A percentile compares a stretch with the other conserved stretches of the same genome.
Evolutionary conservation across 2,329 filamentous ascomycete genomes (phyloP).

Genomic region (Pyricularia pennisetigena): DNA sequence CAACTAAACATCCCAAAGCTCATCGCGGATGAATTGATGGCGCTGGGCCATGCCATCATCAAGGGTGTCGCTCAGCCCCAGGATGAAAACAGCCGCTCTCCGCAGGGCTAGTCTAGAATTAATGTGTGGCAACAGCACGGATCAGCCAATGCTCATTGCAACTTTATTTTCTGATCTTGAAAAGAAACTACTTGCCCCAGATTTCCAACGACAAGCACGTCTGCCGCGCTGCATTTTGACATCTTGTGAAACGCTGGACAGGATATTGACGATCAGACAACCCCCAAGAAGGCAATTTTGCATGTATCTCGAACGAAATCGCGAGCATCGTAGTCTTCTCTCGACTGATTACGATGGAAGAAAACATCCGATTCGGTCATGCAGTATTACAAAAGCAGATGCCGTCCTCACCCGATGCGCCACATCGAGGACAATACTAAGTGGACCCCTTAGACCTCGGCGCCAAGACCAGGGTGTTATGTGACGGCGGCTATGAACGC

Average conservation of each 20-base stretch:
- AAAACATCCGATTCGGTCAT: not conserved
- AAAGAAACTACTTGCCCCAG: not conserved
- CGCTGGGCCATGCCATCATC: not conserved
- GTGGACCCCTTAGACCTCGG: not conserved
- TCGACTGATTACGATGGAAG: not conserved
- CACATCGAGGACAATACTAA: slow-evolving; percentile 1
- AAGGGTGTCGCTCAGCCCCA: not conserved
- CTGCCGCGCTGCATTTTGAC: not conserved
- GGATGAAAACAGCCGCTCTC: not conserved
- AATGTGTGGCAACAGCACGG: no score
- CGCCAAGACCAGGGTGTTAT: not conserved
- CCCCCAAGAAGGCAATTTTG: not conserved
- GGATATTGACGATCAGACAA: not conserved
- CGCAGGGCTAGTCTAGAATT: not conserved
- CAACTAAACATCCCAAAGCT: not conserved
- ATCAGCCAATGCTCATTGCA: not conserved
- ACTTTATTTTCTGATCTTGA: not conserved
- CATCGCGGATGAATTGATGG: not conserved
- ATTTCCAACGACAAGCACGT: not conserved
- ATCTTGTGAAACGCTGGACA: not conserved
- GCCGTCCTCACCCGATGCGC: not conserved
- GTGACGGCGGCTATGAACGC: not conserved
- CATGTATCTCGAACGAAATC: not conserved
- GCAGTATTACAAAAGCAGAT: not conserved
- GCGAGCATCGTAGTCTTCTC: not conserved